Evolutionary conservation across 73 alveolate genomes (phyloP), one percentile per base, ranked within the genome.

Genomic region (Paramecium bursaria): DNA sequence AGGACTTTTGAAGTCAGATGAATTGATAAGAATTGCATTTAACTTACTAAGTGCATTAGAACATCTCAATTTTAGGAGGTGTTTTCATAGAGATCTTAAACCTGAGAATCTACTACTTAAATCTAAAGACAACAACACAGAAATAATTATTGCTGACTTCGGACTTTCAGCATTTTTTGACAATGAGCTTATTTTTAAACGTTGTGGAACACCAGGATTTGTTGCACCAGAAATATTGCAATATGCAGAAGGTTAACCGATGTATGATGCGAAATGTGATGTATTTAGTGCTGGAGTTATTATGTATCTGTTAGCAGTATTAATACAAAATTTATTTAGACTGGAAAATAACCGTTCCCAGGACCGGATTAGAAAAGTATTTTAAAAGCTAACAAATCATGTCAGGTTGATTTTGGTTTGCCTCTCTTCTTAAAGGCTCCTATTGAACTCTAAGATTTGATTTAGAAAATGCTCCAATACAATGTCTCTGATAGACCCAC

Each of bases 321-420:
- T 6, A 57, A 23, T 57, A 1, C 9, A 54, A 54, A 0, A 11
- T 25, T 11, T 17, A 10, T 26, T 51, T 27, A 57, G 76, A 67
- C 82, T 67, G 89, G 89, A 3, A 79, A 79, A 44, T 42, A 79
- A 29, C 89, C 89, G 2, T 79, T 79, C 19, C 57, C 51, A 30
- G 89, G 89, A 7, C 35, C 51, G 46, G 89, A 79, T 44, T 46
- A 79, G 33, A 79, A 79, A 14, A 44, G 46, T 27, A 79, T 79
- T 35, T 44, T 54, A 50, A 61, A 73, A 44, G 89, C 89, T 39
- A 79, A 54, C 15, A 79, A 79, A 79, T 57, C 89, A 2, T 79
- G 85, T 42, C 60, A 79, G 54, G 46, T 79, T 4, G 85, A 73
- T 54, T 79, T 53, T 42, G 89, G 76, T 26, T 79, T 79, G 30